These are phyloP conservation scores for Cydonia oblonga DNA, from an alignment of 331 rosid species.

Conservation along the genomic window DNA sequence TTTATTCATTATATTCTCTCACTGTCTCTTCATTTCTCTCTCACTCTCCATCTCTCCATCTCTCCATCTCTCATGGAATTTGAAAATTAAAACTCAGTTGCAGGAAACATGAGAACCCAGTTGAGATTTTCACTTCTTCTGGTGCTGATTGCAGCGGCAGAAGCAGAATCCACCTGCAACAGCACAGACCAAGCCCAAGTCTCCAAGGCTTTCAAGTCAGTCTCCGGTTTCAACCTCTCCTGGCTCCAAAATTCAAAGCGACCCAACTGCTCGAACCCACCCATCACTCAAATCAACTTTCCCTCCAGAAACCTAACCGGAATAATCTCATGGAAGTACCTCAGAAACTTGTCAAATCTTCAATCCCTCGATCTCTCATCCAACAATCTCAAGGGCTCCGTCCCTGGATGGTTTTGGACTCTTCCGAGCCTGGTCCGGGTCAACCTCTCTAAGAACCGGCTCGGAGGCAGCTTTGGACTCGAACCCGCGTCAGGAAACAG, in stretches of 20 bases:
- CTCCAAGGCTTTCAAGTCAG: slow-evolving; percentile 50
- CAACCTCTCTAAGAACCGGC: slow-evolving; percentile 48
- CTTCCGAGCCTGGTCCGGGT: slow-evolving; percentile 26
- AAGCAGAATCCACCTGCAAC: slow-evolving; percentile 49
- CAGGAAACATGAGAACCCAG: slow-evolving; percentile 27
- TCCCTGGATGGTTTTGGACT: slow-evolving; percentile 66
- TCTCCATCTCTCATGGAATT: not conserved
- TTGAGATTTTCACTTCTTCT: slow-evolving; percentile 28
- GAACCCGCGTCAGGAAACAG: slow-evolving; percentile 14
- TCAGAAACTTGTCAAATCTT: slow-evolving; percentile 48
- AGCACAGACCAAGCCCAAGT: slow-evolving; percentile 34
- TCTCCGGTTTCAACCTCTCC: slow-evolving; percentile 47
- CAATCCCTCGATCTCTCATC: slow-evolving; percentile 51
- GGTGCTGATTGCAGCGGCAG: slow-evolving; percentile 15
- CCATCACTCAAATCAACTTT: slow-evolving; percentile 29
- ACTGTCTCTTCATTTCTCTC: not conserved
- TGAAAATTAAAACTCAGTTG: not conserved
- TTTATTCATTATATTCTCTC: not conserved
- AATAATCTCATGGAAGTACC: slow-evolving; percentile 50
- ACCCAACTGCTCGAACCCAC: slow-evolving; percentile 36
- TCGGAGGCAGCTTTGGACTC: slow-evolving; percentile 56
- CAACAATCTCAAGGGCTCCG: slow-evolving; percentile 41
- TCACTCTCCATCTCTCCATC: not conserved
- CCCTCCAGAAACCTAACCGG: slow-evolving; percentile 54
- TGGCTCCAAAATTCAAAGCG: slow-evolving; percentile 16